These are phyloP conservation scores for Coemansia sp. DNA, from an alignment of 192 early-diverging fungal species.

Conservation along the genomic window DNA sequence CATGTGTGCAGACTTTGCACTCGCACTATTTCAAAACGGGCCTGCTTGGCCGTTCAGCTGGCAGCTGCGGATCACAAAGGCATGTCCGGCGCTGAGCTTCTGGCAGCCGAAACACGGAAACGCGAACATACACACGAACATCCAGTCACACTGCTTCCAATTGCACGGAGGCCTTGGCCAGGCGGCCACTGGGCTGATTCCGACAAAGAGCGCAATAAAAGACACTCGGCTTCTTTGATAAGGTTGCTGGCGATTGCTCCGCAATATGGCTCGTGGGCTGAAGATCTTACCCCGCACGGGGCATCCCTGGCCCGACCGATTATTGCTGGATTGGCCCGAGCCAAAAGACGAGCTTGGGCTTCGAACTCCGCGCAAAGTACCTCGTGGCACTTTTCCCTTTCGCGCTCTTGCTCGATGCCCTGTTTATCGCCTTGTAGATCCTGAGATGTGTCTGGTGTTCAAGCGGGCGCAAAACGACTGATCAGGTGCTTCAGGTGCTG, in stretches of 20 bases:
- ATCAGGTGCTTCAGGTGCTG: neutral
- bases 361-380: neutral
- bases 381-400: neutral
- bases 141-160: neutral
- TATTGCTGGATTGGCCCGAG: neutral
- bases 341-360: neutral
- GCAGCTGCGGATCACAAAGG: neutral
- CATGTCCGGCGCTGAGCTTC: neutral
- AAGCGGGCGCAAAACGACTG: neutral
- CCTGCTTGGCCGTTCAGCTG: neutral
- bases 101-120: neutral
- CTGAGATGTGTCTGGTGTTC: constrained; percentile 7
- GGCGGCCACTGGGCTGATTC: neutral
- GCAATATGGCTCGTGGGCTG: neutral
- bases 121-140: neutral
- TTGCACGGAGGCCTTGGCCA: neutral
- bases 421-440: neutral
- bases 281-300: neutral
- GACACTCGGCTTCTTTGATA: neutral
- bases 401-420: neutral
- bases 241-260: neutral
- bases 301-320: neutral
- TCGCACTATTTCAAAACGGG: neutral
- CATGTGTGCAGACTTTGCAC: neutral
- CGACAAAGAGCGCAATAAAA: neutral